Conservation (phyloP, 805 yeast genomes). For the Spathaspora hagerdaliae region DNA sequence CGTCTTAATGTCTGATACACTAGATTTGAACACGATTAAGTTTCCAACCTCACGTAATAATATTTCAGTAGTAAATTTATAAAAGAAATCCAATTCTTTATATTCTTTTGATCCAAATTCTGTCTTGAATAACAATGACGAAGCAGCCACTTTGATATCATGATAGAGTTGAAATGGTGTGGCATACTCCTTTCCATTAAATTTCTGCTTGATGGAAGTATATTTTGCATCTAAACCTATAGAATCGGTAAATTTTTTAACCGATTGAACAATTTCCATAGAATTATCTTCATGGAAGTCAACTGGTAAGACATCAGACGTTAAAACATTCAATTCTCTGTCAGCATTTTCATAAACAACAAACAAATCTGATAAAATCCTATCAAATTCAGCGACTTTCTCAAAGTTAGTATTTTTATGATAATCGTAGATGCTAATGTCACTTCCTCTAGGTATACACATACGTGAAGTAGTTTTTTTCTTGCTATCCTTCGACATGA, state of each 20-base stretch:
- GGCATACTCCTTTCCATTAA: slow-evolving; percentile 21
- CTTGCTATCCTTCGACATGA: slow-evolving; percentile 7
- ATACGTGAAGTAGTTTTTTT: slow-evolving; percentile 4
- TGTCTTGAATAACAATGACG: slow-evolving; percentile 42
- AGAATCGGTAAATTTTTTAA: slow-evolving; percentile 29
- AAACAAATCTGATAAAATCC: slow-evolving; percentile 19
- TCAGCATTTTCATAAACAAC: slow-evolving; percentile 25
- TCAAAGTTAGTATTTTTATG: slow-evolving; percentile 5
- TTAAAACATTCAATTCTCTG: slow-evolving; percentile 15
- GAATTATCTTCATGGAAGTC: slow-evolving; percentile 46
- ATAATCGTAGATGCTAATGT: not conserved
- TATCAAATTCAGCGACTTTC: slow-evolving; percentile 6
- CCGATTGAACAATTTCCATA: slow-evolving; percentile 39
- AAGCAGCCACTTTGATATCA: slow-evolving; percentile 58
- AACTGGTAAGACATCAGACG: slow-evolving; percentile 31
- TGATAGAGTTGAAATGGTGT: slow-evolving; percentile 58
- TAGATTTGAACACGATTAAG: slow-evolving; percentile 4
- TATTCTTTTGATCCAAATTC: slow-evolving; percentile 50
- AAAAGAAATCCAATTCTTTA: slow-evolving; percentile 55
- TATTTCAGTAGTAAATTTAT: slow-evolving; percentile 58
- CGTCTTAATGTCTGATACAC: slow-evolving; percentile 17
- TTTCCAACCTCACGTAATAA: slow-evolving; percentile 53
- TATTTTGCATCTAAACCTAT: slow-evolving; percentile 16
- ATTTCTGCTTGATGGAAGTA: slow-evolving; percentile 43
- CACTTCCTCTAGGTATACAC: slow-evolving; percentile 1